Conservation (phyloP, 768 basidiomycete genomes). For the Suillus clintonianus region DNA sequence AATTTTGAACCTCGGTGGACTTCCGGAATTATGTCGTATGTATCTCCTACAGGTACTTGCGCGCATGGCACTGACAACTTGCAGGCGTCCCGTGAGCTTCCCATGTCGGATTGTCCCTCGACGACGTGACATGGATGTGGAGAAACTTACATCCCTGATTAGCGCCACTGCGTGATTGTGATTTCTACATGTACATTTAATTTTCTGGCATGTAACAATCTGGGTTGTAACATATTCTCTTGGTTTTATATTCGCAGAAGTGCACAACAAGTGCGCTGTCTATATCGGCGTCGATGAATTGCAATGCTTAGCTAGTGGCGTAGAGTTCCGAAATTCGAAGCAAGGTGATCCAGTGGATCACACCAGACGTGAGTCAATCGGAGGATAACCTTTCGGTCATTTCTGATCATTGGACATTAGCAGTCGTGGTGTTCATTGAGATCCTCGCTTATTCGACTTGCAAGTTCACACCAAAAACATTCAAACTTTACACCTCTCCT, state of each 20-base stretch:
- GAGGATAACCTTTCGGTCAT: background rate
- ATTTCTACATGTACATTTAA: background rate
- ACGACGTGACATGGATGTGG: slow-evolving; percentile 1
- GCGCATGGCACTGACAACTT: background rate
- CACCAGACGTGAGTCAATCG: no score
- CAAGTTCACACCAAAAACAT: background rate
- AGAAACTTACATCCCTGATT: slow-evolving; percentile 7
- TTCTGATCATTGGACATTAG: background rate
- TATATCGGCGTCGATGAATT: no score
- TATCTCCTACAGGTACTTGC: background rate
- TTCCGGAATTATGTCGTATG: slow-evolving; percentile 20
- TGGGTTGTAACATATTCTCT: background rate
- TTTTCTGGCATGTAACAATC: background rate
- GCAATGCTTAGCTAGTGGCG: no score
- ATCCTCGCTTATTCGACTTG: background rate
- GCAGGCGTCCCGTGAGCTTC: slow-evolving; percentile 24
- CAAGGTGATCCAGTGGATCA: no score
- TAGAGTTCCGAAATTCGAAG: no score
- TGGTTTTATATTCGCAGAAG: no score
- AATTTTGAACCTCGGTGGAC: slow-evolving; percentile 24
- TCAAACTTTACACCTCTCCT: background rate
- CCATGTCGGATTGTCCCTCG: slow-evolving; percentile 24
- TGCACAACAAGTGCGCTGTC: no score
- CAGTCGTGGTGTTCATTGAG: background rate
- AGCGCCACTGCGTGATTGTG: background rate